Base-by-base conservation (phyloP, 2,329 filamentous ascomycete species). In the Taxawa tesnikishii region DNA sequence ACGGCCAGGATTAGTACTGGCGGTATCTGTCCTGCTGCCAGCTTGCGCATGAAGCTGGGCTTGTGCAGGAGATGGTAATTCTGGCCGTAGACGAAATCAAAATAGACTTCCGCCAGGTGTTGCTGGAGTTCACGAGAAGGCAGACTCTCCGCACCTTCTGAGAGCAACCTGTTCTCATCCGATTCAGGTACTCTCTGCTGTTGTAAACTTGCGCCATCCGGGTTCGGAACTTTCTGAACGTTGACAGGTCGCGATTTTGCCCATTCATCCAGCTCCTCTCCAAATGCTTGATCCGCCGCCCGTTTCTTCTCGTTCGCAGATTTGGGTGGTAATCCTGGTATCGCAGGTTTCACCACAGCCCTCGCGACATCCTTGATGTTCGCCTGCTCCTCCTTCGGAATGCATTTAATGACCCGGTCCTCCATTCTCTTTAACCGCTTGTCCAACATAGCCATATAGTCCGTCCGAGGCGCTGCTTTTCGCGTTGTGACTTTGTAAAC, bases 381-480 rank as follows among this genome's bases (percentile, higher is more conserved):
- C 26, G 80, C 76, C 40, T 83, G 70, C 41, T 92, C 85, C 26
- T 83, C 73, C 51, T 88, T 93, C 0, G 90, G 88, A 16, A 96
- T 80, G 37, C 88, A 79, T 55, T 94, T 94, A 60, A 96, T 92
- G 40, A 96, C 90, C 35, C 88, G 79, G 49, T 96, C 88, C 57
- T 98, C 90, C 90, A 96, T 96, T 36, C 88, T 71, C 63, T 93
- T 94, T 43, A 96, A 58, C 32, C 90, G 73, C 59, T 94, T 94
- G 59, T 96, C 90, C 46, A 96, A 63, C 85, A 96, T 96, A 26
- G 87, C 85, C 90, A 96, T 96, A 57, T 96, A 96, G 57, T 96
- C 90, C 12, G 90, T 96, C 32, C 90, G 72, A 3, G 90, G 90
- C 3, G 87, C 85, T 2, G 88, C 85, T 56, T 96, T 96, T 38